Conservation (phyloP, 805 yeast genomes). For the Myxozyma neglecta region DNA sequence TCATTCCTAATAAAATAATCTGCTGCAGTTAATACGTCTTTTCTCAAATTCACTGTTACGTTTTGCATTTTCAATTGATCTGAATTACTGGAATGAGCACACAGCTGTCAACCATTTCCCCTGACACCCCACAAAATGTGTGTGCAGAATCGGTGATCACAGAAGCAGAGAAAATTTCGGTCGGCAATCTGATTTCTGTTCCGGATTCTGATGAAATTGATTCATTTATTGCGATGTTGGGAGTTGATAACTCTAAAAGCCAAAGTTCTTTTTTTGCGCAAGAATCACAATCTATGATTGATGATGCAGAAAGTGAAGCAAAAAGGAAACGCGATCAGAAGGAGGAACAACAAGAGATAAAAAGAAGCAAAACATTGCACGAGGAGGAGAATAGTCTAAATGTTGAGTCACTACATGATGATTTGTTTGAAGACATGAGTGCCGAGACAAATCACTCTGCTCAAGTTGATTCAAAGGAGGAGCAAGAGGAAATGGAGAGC, state of each 20-base stretch:
- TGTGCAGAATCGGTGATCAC: not conserved
- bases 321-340: not conserved
- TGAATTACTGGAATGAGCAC: constrained; percentile 4
- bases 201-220: not conserved
- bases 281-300: not conserved
- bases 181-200: not conserved
- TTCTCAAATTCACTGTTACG: not conserved
- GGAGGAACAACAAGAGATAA: too few species aligned
- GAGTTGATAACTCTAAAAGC: not conserved
- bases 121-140: not conserved
- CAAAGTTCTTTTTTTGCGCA: not conserved
- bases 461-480: not conserved
- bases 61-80: not conserved
- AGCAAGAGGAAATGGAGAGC: not conserved
- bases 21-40: not conserved
- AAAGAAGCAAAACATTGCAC: too few species aligned
- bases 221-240: not conserved
- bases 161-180: not conserved
- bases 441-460: too few species aligned
- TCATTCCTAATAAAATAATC: not conserved
- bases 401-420: too few species aligned
- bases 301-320: not conserved
- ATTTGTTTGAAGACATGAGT: too few species aligned
- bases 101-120: not conserved
- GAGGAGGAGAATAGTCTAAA: too few species aligned